These are phyloP conservation scores for Xylaria castorea DNA, from an alignment of 495 filamentous ascomycete species.

Conservation along the genomic window DNA sequence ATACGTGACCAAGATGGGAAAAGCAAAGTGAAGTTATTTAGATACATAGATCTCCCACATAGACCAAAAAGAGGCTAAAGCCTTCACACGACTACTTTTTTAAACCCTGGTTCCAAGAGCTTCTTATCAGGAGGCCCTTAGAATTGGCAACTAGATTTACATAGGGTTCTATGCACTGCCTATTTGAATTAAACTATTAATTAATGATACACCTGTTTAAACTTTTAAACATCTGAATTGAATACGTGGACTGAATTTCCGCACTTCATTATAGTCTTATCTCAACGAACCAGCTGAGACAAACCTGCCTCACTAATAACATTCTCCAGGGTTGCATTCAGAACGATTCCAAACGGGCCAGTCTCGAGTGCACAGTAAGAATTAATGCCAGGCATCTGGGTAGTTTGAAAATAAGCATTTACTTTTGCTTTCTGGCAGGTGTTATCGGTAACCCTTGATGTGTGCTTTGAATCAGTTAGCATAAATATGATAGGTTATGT, in stretches of 20 bases:
- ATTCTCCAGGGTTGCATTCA: constrained; percentile 5
- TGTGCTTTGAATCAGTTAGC: constrained; percentile 5
- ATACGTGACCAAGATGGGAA: not conserved
- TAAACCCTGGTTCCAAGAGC: not conserved
- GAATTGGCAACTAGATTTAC: not conserved
- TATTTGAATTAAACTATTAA: not conserved
- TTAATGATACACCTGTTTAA: not conserved
- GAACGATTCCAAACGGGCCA: constrained; percentile 4
- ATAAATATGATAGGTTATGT: not conserved
- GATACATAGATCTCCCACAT: not conserved
- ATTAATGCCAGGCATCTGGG: constrained; percentile 14
- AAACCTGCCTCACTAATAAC: not conserved
- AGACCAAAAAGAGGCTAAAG: too few species aligned
- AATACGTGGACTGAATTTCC: not conserved
- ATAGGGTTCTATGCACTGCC: not conserved
- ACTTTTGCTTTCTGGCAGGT: constrained; percentile 16
- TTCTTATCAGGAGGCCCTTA: not conserved
- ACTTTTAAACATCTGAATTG: not conserved
- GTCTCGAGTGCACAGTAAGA: constrained; percentile 19
- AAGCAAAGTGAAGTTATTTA: not conserved
- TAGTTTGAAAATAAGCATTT: constrained; percentile 6
- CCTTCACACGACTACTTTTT: not conserved
- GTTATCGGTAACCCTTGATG: constrained; percentile 7
- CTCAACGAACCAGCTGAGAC: not conserved
- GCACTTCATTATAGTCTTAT: not conserved